A percentile compares a stretch with the other conserved stretches of the same genome.
phyloP scores from a whole-genome alignment of 371 early-diverging fungal genomes.

The Conidiobolus incongruus region DNA sequence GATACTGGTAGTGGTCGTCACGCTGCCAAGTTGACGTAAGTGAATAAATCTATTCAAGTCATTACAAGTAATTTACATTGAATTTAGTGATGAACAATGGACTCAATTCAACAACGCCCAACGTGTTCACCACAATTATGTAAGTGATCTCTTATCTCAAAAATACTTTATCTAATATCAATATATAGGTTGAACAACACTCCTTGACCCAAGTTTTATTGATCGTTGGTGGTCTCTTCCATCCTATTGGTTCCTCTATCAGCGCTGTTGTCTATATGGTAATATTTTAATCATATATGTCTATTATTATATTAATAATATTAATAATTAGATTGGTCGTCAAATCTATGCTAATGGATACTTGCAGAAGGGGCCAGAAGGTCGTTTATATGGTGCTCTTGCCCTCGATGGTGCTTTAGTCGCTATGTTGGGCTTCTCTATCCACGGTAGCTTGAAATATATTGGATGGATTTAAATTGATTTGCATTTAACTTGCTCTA shows the following conservation, averaged over 20 bases:
- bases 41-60: neutral
- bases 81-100: constrained; percentile 1
- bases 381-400: neutral
- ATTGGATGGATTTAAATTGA: too few species aligned
- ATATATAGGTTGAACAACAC: constrained; percentile 1
- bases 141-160: too few species aligned
- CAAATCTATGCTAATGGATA: constrained; percentile 1
- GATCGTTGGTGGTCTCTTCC: neutral
- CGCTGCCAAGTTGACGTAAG: neutral
- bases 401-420: neutral
- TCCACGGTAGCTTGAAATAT: neutral
- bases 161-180: too few species aligned
- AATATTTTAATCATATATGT: neutral
- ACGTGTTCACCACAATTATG: constrained; percentile 1
- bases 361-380: neutral
- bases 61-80: neutral
- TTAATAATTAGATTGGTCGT: neutral
- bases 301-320: neutral
- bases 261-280: neutral
- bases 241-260: neutral
- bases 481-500: too few species aligned
- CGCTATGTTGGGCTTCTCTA: neutral
- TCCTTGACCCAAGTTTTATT: neutral
- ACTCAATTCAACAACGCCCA: constrained; percentile 2
- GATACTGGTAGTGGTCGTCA: constrained; percentile 1